Evolutionary conservation across 2,329 filamentous ascomycete genomes (phyloP).

Genomic region (Aspergillus thermomutatus): DNA sequence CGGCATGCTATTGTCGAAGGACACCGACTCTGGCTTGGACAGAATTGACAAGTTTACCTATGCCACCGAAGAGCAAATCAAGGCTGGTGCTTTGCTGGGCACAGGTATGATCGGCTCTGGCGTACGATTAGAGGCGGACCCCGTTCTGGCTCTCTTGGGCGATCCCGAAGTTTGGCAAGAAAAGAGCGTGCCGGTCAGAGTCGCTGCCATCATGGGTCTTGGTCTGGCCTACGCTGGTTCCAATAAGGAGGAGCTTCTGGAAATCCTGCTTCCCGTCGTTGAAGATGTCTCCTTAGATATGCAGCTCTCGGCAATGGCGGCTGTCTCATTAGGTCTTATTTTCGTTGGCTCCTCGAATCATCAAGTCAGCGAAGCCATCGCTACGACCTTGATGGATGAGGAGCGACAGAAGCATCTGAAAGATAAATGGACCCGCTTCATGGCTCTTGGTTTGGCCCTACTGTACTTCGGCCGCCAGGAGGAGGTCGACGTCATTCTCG

Average conservation of each 20-base stretch:
- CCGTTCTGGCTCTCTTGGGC: conserved; percentile 79
- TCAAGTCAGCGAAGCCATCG: conserved; percentile 86
- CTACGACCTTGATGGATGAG: conserved; percentile 89
- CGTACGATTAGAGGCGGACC: conserved; percentile 83
- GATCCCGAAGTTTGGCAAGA: conserved; percentile 76
- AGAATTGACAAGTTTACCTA: conserved; percentile 96
- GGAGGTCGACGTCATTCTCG: conserved; percentile 95
- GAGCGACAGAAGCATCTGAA: conserved; percentile 87
- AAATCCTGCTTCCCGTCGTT: conserved; percentile 81
- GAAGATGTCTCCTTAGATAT: conserved; percentile 81
- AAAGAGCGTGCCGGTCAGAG: conserved; percentile 72
- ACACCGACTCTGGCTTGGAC: conserved; percentile 86
- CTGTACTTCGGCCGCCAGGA: conserved; percentile 96
- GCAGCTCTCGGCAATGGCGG: conserved; percentile 95
- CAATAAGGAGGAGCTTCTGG: conserved; percentile 83
- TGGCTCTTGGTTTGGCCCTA: conserved; percentile 87
- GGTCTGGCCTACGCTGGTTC: conserved; percentile 93
- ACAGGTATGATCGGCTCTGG: conserved; percentile 96
- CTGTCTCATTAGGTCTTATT: conserved; percentile 81
- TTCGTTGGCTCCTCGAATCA: conserved; percentile 91
- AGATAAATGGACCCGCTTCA: conserved; percentile 97
- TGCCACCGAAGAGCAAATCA: conserved; percentile 74
- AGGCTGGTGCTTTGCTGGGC: conserved; percentile 85
- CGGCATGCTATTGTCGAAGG: conserved; percentile 88
- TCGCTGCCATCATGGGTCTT: conserved; percentile 91